These are phyloP conservation scores for Talaromyces pinophilus DNA, from an alignment of 2,329 filamentous ascomycete genomes.

Conservation along the genomic window DNA sequence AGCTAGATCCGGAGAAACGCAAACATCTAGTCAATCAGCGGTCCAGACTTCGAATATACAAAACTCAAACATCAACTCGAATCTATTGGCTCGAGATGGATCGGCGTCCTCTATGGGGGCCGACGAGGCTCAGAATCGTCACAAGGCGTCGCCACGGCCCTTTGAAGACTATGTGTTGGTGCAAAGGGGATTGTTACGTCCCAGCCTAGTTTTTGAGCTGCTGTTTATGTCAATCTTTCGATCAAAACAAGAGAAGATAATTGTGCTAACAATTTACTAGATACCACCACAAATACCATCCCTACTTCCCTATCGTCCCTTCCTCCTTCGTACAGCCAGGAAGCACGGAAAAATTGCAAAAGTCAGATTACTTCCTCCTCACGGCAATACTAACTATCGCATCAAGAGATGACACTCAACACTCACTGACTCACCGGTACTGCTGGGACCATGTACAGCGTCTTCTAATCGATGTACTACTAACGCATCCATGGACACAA, in stretches of 20 bases:
- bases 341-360: not conserved
- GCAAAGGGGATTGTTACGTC: not conserved
- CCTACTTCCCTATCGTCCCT: not conserved
- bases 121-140: not conserved
- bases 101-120: not conserved
- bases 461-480: slow-evolving; percentile 10
- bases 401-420: not conserved
- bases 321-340: not conserved
- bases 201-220: not conserved
- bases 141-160: not conserved
- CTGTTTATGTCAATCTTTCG: not conserved
- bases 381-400: not conserved
- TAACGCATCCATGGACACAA: slow-evolving; percentile 25
- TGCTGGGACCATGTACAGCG: not conserved
- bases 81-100: not conserved
- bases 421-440: slow-evolving; percentile 2
- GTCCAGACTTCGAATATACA: not conserved
- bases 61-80: not conserved
- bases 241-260: not conserved
- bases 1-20: not conserved
- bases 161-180: not conserved
- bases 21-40: not conserved
- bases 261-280: not conserved
- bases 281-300: not conserved
- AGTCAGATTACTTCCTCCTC: slow-evolving; percentile 1